A percentile compares a stretch with the other conserved stretches of the same genome.
These are phyloP conservation scores for Phialophora expanda DNA, from an alignment of 2,329 filamentous ascomycete genomes.

Conservation along the genomic window DNA sequence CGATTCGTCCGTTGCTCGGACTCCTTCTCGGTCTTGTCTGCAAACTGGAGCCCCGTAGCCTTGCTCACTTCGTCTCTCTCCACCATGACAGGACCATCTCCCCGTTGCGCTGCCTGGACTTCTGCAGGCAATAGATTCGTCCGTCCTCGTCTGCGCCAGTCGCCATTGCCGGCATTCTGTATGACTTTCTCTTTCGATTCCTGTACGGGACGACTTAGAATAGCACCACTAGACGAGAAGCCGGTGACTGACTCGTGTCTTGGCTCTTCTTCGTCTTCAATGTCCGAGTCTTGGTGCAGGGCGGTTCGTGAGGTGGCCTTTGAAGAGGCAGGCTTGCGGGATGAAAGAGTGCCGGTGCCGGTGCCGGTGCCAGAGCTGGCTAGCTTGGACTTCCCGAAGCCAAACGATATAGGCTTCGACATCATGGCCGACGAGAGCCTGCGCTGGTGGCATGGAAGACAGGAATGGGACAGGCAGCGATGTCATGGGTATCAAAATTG, in stretches of 20 bases:
- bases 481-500: neutral
- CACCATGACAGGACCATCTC: constrained; percentile 47
- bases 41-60: constrained; percentile 61
- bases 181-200: constrained; percentile 59
- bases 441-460: neutral
- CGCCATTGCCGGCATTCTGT: constrained; percentile 65
- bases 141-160: constrained; percentile 51
- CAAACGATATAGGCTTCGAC: constrained; percentile 40
- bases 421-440: constrained; percentile 30
- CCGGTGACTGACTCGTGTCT: constrained; percentile 58
- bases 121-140: constrained; percentile 65
- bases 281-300: constrained; percentile 58
- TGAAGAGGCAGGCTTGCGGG: constrained; percentile 17
- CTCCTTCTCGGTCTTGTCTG: constrained; percentile 43
- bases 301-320: constrained; percentile 21
- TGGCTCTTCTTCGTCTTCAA: constrained; percentile 43
- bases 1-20: constrained; percentile 13
- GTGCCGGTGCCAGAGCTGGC: constrained; percentile 4
- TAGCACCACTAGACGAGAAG: constrained; percentile 57
- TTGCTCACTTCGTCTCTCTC: constrained; percentile 59
- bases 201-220: constrained; percentile 48
- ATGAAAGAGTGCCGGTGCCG: constrained; percentile 4
- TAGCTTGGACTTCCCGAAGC: constrained; percentile 38
- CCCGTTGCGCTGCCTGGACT: constrained; percentile 53
- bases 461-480: constrained; percentile 1